Evolutionary conservation across 2,329 filamentous ascomycete species (phyloP).

Genomic region (Phialemoniopsis sp.): DNA sequence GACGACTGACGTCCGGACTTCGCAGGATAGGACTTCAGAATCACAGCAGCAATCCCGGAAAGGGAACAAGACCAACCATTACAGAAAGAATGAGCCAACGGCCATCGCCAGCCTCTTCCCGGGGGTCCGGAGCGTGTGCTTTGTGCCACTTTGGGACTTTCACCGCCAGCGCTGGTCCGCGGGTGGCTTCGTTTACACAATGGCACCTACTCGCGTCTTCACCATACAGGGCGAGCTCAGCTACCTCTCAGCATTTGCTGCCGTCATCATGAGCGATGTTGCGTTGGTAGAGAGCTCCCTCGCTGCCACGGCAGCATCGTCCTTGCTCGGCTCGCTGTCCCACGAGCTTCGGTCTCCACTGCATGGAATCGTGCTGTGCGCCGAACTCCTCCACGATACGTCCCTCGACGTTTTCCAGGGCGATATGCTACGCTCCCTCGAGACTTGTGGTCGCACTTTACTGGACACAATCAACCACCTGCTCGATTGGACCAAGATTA

Average conservation of each 20-base stretch:
- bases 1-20: background rate
- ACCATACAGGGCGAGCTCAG: slow-evolving; percentile 42
- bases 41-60: background rate
- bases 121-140: slow-evolving; percentile 37
- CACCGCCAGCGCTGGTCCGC: slow-evolving; percentile 11
- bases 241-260: slow-evolving; percentile 46
- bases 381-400: slow-evolving; percentile 50
- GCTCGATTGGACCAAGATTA: slow-evolving; percentile 42
- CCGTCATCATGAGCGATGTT: slow-evolving; percentile 53
- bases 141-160: slow-evolving; percentile 44
- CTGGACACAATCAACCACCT: slow-evolving; percentile 51
- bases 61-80: too few relatives aligned
- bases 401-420: slow-evolving; percentile 38
- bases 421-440: slow-evolving; percentile 42
- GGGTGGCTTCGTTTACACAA: slow-evolving; percentile 16
- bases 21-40: slow-evolving; percentile 2
- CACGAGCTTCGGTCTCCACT: slow-evolving; percentile 59
- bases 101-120: slow-evolving; percentile 31
- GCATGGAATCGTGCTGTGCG: slow-evolving; percentile 53
- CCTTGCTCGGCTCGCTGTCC: slow-evolving; percentile 55
- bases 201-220: slow-evolving; percentile 34
- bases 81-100: too few relatives aligned
- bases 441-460: slow-evolving; percentile 45
- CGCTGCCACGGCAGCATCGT: slow-evolving; percentile 46
- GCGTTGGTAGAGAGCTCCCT: slow-evolving; percentile 32